phyloP scores from a whole-genome alignment of 257 asterid genomes.

The Avicennia marina region DNA sequence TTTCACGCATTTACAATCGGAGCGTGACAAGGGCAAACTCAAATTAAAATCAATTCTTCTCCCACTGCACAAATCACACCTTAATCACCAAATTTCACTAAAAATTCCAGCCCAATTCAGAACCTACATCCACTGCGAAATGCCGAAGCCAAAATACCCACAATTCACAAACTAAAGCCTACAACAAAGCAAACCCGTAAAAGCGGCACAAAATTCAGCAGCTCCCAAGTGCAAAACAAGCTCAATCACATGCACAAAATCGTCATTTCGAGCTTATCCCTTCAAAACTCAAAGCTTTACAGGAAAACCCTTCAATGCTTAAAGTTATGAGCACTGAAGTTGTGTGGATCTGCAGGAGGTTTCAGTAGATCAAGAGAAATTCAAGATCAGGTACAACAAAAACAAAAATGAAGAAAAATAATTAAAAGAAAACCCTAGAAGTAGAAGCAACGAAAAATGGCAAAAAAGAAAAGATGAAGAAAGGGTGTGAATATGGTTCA shows the following conservation, averaged over 20 bases:
- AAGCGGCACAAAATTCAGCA: slow-evolving; percentile 19
- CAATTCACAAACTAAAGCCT: slow-evolving; percentile 16
- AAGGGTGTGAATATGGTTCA: slow-evolving; percentile 44
- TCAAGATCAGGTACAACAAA: slow-evolving; percentile 25
- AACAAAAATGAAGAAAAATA: slow-evolving; percentile 13
- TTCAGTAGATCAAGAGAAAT: slow-evolving; percentile 37
- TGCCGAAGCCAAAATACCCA: slow-evolving; percentile 23
- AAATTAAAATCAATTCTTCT: slow-evolving; percentile 13
- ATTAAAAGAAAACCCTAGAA: slow-evolving; percentile 29
- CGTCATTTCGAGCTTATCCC: slow-evolving; percentile 21
- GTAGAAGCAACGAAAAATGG: slow-evolving; percentile 9
- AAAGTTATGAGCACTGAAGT: slow-evolving; percentile 15
- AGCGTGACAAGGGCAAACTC: background rate
- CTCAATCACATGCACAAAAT: slow-evolving; percentile 12
- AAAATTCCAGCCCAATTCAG: slow-evolving; percentile 18
- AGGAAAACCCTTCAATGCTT: slow-evolving; percentile 19
- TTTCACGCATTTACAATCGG: slow-evolving; percentile 8
- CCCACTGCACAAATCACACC: slow-evolving; percentile 21
- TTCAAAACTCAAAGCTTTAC: slow-evolving; percentile 14
- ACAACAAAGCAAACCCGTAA: slow-evolving; percentile 12
- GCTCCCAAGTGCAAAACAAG: slow-evolving; percentile 18
- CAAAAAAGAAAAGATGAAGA: slow-evolving; percentile 19
- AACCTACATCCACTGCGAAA: slow-evolving; percentile 17
- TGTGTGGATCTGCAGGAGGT: slow-evolving; percentile 36
- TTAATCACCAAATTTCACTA: slow-evolving; percentile 7